Evolutionary conservation across 2,329 filamentous ascomycete species (phyloP).

Genomic region (Coniochaeta prunicola): DNA sequence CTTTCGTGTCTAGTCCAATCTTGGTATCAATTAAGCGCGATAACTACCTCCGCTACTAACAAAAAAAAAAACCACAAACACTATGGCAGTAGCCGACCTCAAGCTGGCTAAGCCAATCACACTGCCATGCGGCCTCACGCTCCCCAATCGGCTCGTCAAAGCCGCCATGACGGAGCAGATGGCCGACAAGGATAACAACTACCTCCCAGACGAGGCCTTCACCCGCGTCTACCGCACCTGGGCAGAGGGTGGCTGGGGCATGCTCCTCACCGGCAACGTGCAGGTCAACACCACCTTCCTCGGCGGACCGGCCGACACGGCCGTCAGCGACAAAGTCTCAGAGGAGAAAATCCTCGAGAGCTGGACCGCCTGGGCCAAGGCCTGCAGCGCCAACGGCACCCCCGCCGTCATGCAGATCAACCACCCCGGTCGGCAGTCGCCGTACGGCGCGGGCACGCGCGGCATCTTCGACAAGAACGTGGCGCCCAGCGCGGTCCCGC

Average conservation of each 20-base stretch:
- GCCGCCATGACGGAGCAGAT: constrained; percentile 43
- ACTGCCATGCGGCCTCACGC: constrained; percentile 45
- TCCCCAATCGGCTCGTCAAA: constrained; percentile 47
- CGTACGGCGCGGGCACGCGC: constrained; percentile 12
- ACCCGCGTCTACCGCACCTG: constrained; percentile 42
- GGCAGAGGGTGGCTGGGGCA: constrained; percentile 46
- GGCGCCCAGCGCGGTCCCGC: constrained; percentile 30
- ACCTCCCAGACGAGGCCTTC: constrained; percentile 34
- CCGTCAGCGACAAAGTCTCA: constrained; percentile 21
- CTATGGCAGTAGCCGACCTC: neutral
- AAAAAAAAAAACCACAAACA: neutral
- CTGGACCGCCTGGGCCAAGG: constrained; percentile 35
- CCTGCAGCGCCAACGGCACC: constrained; percentile 37
- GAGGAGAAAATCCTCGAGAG: constrained; percentile 19
- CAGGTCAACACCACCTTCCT: constrained; percentile 31
- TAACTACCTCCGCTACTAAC: no score
- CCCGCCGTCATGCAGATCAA: constrained; percentile 54
- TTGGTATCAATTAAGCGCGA: no score
- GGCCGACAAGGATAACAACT: constrained; percentile 30
- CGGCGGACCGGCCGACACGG: constrained; percentile 25
- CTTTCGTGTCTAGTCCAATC: neutral
- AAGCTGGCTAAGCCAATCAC: constrained; percentile 34
- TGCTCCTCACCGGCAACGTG: constrained; percentile 44
- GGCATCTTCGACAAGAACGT: constrained; percentile 45
- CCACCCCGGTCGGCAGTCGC: constrained; percentile 53